Percentiles rank a stretch among this genome's conserved stretches.
Evolutionary conservation across 192 early-diverging fungal species (phyloP).

Genomic region (Entophlyctis luteolus): DNA sequence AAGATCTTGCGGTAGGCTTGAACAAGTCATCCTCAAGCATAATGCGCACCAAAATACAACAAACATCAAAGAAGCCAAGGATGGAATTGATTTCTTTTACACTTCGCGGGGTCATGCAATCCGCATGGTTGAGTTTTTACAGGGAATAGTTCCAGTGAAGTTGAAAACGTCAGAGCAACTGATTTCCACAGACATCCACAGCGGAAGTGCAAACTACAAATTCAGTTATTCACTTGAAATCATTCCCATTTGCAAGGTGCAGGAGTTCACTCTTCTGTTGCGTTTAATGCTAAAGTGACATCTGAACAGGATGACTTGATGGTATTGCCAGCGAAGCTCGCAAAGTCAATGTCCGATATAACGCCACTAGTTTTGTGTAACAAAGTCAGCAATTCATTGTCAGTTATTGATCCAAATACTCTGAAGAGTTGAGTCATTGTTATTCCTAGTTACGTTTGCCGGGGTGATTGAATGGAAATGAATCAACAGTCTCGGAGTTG

Average conservation of each 20-base stretch:
- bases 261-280: background rate
- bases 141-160: constrained; percentile 76
- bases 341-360: constrained; percentile 80
- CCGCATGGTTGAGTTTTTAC: constrained; percentile 94
- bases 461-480: too few species aligned
- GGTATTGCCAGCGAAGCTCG: constrained; percentile 78
- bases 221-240: constrained; percentile 95
- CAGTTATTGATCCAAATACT: constrained; percentile 84
- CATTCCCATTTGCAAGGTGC: constrained; percentile 82
- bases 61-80: constrained; percentile 95
- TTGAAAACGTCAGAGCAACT: constrained; percentile 91
- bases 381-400: constrained; percentile 82
- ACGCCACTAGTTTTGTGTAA: constrained; percentile 77
- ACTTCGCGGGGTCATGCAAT: constrained; percentile 81
- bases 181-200: constrained; percentile 93
- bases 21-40: constrained; percentile 98
- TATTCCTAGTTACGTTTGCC: too few species aligned
- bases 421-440: constrained; percentile 42
- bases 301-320: constrained; percentile 76
- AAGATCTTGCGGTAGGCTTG: constrained; percentile 45
- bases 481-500: constrained; percentile 56
- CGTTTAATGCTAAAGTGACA: background rate
- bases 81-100: constrained; percentile 97
- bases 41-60: constrained; percentile 94
- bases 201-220: constrained; percentile 87